Conservation (phyloP, 306 rosid species). For the Urtica urens region DNA sequence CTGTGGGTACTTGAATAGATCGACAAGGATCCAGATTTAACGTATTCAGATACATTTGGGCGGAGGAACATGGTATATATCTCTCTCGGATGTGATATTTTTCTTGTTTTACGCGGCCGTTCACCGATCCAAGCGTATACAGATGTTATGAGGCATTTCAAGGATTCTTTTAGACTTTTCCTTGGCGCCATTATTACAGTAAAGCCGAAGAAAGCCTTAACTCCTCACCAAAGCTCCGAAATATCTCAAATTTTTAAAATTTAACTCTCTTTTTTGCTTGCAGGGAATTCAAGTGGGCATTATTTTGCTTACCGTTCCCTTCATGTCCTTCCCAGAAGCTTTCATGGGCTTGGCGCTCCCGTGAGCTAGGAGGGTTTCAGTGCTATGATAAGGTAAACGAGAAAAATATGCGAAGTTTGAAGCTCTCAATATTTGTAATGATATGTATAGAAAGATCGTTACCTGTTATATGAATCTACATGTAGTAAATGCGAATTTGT, state of each 20-base stretch:
- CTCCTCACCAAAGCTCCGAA: too few species aligned
- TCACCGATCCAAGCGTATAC: conserved; percentile 75
- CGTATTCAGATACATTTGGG: conserved; percentile 70
- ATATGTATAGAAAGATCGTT: too few species aligned
- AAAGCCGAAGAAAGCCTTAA: conserved; percentile 26
- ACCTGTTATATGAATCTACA: too few species aligned
- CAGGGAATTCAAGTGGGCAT: conserved; percentile 87
- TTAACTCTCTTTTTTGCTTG: conserved; percentile 12
- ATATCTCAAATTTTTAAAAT: too few species aligned
- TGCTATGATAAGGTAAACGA: conserved; percentile 74
- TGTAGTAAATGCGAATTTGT: too few species aligned
- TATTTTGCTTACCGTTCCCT: conserved; percentile 91
- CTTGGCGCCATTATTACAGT: conserved; percentile 67
- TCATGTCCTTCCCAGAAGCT: conserved; percentile 39
- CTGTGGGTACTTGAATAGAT: conserved; percentile 85
- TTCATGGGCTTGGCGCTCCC: conserved; percentile 31
- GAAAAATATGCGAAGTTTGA: too few species aligned
- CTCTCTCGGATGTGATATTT: conserved; percentile 79
- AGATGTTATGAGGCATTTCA: conserved; percentile 80
- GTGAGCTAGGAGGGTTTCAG: conserved; percentile 76
- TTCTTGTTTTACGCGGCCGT: conserved; percentile 77
- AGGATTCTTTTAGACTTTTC: conserved; percentile 46
- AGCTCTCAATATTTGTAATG: too few species aligned
- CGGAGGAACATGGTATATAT: conserved; percentile 62
- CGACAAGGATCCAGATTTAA: conserved; percentile 58